Evolutionary conservation across 2,329 filamentous ascomycete species (phyloP), one percentile per base, ranked within the genome.

Genomic region (Fusarium circinatum): DNA sequence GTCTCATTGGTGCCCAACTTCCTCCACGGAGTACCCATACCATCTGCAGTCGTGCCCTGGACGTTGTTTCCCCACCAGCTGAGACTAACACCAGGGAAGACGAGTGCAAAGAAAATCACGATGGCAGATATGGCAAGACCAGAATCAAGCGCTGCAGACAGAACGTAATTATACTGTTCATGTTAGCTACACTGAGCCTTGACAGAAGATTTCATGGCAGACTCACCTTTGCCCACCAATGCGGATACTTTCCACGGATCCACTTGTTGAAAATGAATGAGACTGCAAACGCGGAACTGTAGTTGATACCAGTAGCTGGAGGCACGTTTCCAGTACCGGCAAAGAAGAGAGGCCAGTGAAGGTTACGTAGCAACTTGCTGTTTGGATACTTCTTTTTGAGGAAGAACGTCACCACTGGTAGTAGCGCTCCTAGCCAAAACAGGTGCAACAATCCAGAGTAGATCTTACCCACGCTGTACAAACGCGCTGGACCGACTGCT

Each of bases 141-240:
- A 10, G 61, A 63, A 7, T 63, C 61, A 0, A 61, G 36, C 3
- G 61, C 61, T 0, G 61, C 61, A 1, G 61, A 63, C 0, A 63
- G 30, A 1, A 63, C 54, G 17, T 63, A 63, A 11, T 63, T 61
- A 1, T 63, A 63, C 61, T 63, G n/a, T 22, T 13, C 12, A 10
- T 5, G 18, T 63, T 34, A 63, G 42, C 28, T 5, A 41, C 1
- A 3, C 5, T 8, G 5, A 10, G 1, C 12, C 4, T 38, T 3
- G 8, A 6, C 14, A 0, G 5, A 17, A 15, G 0, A 18, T 42
- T 11, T 18, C 7, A 14, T 15, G 6, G 6, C 5, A 11, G 6
- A 34, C 60, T 63, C 8, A 48, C 61, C 42, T 63, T 63, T 3
- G 61, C 61, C 61, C 61, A 63, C 61, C 61, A 63, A 22, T 63